Percentiles rank a stretch among this genome's conserved stretches.
phyloP scores from a whole-genome alignment of 371 early-diverging fungal species.

The Syncephalastrum sp. region DNA sequence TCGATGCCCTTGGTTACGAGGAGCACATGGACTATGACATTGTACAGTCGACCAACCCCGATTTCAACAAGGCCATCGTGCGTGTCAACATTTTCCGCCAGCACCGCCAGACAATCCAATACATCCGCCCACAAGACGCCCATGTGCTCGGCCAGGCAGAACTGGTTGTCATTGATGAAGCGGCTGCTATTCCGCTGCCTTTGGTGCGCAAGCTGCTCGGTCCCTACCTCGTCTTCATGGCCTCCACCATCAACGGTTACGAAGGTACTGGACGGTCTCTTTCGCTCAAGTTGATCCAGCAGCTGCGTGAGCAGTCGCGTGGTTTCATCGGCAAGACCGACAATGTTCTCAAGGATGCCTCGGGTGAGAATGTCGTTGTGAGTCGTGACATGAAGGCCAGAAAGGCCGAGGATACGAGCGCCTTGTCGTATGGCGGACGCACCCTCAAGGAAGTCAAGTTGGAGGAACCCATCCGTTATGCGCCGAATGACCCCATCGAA shows the following conservation, averaged over 20 bases:
- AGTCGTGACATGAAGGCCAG: constrained; percentile 55
- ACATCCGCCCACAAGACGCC: constrained; percentile 94
- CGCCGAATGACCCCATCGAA: constrained; percentile 92
- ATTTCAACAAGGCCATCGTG: constrained; percentile 93
- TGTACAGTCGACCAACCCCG: constrained; percentile 92
- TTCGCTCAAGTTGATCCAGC: constrained; percentile 92
- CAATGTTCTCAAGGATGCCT: constrained; percentile 38
- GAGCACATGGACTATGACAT: constrained; percentile 98
- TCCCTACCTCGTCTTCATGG: constrained; percentile 96
- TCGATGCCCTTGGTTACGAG: constrained; percentile 95
- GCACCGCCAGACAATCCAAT: constrained; percentile 98
- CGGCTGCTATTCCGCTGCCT: constrained; percentile 98
- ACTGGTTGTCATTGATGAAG: constrained; percentile 99
- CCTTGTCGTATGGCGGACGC: constrained; percentile 64
- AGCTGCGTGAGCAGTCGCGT: constrained; percentile 88
- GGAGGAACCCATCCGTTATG: constrained; percentile 97
- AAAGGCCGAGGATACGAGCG: constrained; percentile 39
- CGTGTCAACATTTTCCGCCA: constrained; percentile 94
- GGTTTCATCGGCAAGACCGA: constrained; percentile 67
- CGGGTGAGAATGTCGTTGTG: constrained; percentile 49
- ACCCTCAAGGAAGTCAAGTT: constrained; percentile 88
- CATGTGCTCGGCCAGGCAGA: constrained; percentile 94
- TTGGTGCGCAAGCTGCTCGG: constrained; percentile 90
- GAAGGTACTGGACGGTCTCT: constrained; percentile 99
- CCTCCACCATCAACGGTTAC: constrained; percentile 99